Percentiles rank a stretch among this genome's conserved stretches.
phyloP scores from a whole-genome alignment of 225 moss, liverwort and hornwort genomes.

The Polytrichum formosum region DNA sequence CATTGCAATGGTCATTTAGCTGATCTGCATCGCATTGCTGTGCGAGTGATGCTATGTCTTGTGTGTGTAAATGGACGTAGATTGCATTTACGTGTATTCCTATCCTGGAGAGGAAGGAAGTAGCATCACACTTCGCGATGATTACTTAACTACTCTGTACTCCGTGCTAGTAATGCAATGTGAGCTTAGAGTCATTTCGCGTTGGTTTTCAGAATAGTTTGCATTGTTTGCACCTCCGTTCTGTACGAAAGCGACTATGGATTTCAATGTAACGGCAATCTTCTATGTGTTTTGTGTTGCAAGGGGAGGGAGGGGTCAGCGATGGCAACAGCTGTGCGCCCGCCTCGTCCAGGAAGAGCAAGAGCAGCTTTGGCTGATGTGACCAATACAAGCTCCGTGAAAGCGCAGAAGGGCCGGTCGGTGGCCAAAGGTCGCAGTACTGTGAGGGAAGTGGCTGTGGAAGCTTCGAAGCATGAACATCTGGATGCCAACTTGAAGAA shows the following conservation, averaged over 20 bases:
- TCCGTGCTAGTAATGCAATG: no score
- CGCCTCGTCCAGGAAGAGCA: conserved; percentile 14
- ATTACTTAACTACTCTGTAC: no score
- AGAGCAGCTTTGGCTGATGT: conserved; percentile 17
- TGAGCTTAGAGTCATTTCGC: neutral
- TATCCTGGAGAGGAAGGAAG: no score
- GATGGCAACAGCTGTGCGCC: conserved; percentile 16
- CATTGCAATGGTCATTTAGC: no score
- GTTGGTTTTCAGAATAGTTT: neutral
- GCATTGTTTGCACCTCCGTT: no score
- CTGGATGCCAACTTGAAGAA: conserved; percentile 7
- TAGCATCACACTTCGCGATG: no score
- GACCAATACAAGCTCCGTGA: conserved; percentile 3
- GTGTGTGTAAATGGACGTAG: no score
- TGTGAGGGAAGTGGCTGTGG: neutral
- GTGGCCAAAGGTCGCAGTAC: neutral
- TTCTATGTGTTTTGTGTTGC: neutral
- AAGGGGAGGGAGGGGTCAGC: neutral
- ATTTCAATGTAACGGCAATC: no score
- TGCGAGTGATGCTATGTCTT: no score
- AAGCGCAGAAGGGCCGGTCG: conserved; percentile 1
- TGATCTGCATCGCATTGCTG: no score
- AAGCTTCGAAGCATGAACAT: neutral
- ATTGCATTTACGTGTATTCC: no score
- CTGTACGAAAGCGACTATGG: no score